Evolutionary conservation across 495 filamentous ascomycete species (phyloP).

Genomic region (Cairneyella variabilis): DNA sequence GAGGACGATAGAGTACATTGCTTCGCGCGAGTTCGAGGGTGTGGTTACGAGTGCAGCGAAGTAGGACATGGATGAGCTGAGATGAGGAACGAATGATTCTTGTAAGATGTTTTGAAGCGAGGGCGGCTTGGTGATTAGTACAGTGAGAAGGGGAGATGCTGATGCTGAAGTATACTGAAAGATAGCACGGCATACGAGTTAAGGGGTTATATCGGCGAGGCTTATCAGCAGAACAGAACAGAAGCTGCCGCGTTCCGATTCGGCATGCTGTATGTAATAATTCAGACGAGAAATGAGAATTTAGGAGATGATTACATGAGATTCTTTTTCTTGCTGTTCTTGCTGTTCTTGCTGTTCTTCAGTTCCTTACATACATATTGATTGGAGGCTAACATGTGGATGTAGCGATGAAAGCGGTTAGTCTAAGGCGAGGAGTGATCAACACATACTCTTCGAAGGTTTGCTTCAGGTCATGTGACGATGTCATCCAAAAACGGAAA

Average conservation of each 20-base stretch:
- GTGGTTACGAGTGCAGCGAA: constrained; percentile 41
- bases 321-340: not conserved
- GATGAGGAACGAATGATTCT: not conserved
- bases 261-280: constrained; percentile 14
- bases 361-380: no score
- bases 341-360: no score
- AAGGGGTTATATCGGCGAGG: no score
- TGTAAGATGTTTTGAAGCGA: constrained; percentile 23
- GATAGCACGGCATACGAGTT: no score
- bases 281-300: constrained; percentile 17
- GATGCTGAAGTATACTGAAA: no score
- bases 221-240: no score
- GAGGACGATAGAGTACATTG: constrained; percentile 90
- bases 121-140: constrained; percentile 11
- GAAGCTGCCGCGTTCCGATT: not conserved
- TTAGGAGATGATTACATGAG: constrained; percentile 6
- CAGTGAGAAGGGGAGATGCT: no score
- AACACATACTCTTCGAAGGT: not conserved
- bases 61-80: not conserved
- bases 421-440: no score
- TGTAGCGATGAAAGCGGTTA: no score
- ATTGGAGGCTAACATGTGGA: no score
- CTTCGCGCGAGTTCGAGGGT: constrained; percentile 86
- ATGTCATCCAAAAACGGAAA: not conserved
- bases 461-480: not conserved